phyloP scores from a whole-genome alignment of 2,329 filamentous ascomycete species.

The Metarhizium robertsii region DNA sequence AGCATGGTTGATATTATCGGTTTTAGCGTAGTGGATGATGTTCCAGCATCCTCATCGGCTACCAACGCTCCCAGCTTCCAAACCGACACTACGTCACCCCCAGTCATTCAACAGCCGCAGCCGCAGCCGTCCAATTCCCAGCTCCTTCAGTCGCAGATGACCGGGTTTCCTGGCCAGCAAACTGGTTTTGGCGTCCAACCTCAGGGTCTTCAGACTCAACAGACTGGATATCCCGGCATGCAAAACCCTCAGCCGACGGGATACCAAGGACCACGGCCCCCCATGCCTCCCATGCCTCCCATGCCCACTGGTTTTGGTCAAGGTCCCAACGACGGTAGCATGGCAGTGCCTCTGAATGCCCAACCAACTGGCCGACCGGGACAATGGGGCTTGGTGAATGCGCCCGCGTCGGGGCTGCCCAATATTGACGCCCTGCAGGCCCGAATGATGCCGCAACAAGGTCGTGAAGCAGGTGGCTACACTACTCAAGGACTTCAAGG shows the following conservation, averaged over 20 bases:
- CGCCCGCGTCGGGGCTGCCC: slow-evolving; percentile 77
- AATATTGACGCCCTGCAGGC: slow-evolving; percentile 90
- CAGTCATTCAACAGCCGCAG: slow-evolving; percentile 58
- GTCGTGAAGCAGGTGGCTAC: slow-evolving; percentile 73
- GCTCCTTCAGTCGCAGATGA: slow-evolving; percentile 57
- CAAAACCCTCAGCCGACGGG: slow-evolving; percentile 66
- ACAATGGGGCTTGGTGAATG: slow-evolving; percentile 98
- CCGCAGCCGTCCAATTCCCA: slow-evolving; percentile 66
- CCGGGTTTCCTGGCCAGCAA: slow-evolving; percentile 53
- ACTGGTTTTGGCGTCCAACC: slow-evolving; percentile 48
- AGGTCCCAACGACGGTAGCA: slow-evolving; percentile 43
- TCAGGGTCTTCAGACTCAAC: slow-evolving; percentile 55
- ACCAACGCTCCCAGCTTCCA: slow-evolving; percentile 65
- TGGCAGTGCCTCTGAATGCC: slow-evolving; percentile 64
- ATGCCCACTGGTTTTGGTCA: slow-evolving; percentile 54
- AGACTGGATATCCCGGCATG: slow-evolving; percentile 60
- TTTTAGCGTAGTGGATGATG: slow-evolving; percentile 77
- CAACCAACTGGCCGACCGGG: slow-evolving; percentile 89
- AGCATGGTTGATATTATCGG: slow-evolving; percentile 99
- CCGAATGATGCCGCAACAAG: slow-evolving; percentile 95
- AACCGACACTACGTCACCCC: slow-evolving; percentile 37
- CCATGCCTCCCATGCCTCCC: slow-evolving; percentile 83
- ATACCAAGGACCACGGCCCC: slow-evolving; percentile 77
- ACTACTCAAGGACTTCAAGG: slow-evolving; percentile 82
- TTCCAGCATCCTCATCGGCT: slow-evolving; percentile 36